A percentile compares a stretch with the other conserved stretches of the same genome.
Conservation (phyloP, 306 rosid genomes). For the Cicer bijugum region DNA sequence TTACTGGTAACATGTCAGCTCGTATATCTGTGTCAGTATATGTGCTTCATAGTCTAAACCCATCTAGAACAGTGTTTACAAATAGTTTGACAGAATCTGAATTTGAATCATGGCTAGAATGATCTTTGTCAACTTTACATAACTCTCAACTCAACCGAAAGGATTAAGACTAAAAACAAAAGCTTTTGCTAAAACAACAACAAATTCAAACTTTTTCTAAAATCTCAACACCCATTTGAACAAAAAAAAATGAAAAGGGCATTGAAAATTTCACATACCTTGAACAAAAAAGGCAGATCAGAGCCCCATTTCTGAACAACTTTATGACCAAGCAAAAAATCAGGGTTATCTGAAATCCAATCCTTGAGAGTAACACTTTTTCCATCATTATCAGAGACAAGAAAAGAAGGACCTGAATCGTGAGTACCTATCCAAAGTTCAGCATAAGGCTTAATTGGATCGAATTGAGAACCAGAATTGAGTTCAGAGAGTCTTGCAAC, state of each 20-base stretch:
- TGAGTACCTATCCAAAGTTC: conserved; percentile 98
- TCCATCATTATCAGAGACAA: conserved; percentile 47
- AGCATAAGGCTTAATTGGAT: conserved; percentile 68
- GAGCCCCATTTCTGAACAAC: conserved; percentile 76
- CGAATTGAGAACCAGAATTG: conserved; percentile 61
- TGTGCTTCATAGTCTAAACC: too few species aligned
- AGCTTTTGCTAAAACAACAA: background rate
- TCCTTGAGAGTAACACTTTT: conserved; percentile 57
- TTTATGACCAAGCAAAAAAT: conserved; percentile 69
- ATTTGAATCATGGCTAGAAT: too few species aligned
- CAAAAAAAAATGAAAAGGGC: background rate
- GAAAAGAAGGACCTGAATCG: conserved; percentile 82
- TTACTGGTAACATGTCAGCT: too few species aligned
- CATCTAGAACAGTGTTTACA: too few species aligned
- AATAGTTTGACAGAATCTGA: too few species aligned
- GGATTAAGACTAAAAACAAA: background rate
- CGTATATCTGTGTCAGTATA: too few species aligned
- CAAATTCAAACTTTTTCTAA: background rate
- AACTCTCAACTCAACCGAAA: too few species aligned
- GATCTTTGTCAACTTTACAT: too few species aligned
- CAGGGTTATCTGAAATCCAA: conserved; percentile 73
- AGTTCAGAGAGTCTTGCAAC: conserved; percentile 69
- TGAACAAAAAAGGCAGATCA: conserved; percentile 88
- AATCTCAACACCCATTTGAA: background rate
- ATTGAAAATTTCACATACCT: conserved; percentile 51